phyloP scores from a whole-genome alignment of 176 grass and related monocot species.

The Ampelocalamus luodianensis region DNA sequence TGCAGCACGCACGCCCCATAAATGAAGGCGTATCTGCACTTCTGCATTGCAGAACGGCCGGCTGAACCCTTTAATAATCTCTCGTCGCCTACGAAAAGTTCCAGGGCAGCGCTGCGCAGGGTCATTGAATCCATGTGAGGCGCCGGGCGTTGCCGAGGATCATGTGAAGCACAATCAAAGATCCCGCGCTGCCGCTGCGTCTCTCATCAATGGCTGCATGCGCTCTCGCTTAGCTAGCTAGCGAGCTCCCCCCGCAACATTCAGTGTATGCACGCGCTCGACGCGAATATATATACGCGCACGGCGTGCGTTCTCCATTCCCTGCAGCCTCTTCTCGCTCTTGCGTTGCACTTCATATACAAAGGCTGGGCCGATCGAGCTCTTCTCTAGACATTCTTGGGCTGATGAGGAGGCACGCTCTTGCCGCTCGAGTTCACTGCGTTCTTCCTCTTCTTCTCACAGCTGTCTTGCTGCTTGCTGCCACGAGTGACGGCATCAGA shows the following conservation, averaged over 20 bases:
- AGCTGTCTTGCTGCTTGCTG: slow-evolving; percentile 38
- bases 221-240: not conserved
- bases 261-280: not conserved
- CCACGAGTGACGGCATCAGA: slow-evolving; percentile 45
- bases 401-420: slow-evolving; percentile 43
- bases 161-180: slow-evolving; percentile 85
- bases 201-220: slow-evolving; percentile 41
- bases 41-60: not conserved
- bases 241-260: not conserved
- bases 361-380: not conserved
- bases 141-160: slow-evolving; percentile 58
- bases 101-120: slow-evolving; percentile 34
- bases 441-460: slow-evolving; percentile 3
- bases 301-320: not conserved
- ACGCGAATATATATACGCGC: not conserved
- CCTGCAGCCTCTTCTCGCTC: not conserved
- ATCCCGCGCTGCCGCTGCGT: slow-evolving; percentile 47
- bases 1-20: not conserved
- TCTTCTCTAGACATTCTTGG: not conserved
- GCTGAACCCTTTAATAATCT: slow-evolving; percentile 27
- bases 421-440: not conserved
- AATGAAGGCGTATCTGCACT: slow-evolving; percentile 12
- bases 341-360: not conserved
- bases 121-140: slow-evolving; percentile 70
- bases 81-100: not conserved